phyloP scores from a whole-genome alignment of 192 early-diverging fungal species.

The Coemansia biformis region DNA sequence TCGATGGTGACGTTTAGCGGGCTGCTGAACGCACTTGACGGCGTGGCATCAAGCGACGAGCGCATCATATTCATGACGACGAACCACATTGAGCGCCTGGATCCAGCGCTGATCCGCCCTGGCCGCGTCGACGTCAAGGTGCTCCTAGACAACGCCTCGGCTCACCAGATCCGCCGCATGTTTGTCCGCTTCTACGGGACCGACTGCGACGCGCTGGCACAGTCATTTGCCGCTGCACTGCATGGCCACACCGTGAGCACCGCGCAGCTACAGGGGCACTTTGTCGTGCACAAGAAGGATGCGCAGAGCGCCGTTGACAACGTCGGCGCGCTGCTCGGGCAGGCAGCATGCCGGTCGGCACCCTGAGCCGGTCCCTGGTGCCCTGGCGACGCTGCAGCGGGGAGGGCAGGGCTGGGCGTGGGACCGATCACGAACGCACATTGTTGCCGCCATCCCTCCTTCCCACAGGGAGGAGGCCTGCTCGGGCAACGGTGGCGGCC shows the following conservation, averaged over 20 bases:
- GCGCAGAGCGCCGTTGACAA: slow-evolving; percentile 64
- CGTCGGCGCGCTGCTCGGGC: background rate
- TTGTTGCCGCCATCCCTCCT: no score
- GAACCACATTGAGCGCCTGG: slow-evolving; percentile 73
- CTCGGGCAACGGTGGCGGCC: no score
- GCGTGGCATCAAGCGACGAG: slow-evolving; percentile 80
- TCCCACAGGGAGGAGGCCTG: no score
- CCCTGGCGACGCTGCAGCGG: no score
- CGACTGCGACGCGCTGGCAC: slow-evolving; percentile 54
- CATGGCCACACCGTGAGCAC: slow-evolving; percentile 64
- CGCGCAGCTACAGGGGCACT: slow-evolving; percentile 92
- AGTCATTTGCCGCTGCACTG: slow-evolving; percentile 61
- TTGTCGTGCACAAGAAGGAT: slow-evolving; percentile 79
- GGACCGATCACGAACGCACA: no score
- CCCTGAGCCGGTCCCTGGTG: no score
- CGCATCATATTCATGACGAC: slow-evolving; percentile 91
- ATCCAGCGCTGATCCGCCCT: slow-evolving; percentile 74
- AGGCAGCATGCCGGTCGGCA: no score
- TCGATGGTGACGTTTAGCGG: slow-evolving; percentile 85
- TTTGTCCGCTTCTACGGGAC: slow-evolving; percentile 74
- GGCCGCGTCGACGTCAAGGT: slow-evolving; percentile 75
- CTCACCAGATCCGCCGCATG: slow-evolving; percentile 63
- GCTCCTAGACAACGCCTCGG: slow-evolving; percentile 67
- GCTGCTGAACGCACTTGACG: slow-evolving; percentile 83
- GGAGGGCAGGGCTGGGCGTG: no score